Evolutionary conservation across 345 rosid species (phyloP).

Genomic region (Rubroshorea leprosula): DNA sequence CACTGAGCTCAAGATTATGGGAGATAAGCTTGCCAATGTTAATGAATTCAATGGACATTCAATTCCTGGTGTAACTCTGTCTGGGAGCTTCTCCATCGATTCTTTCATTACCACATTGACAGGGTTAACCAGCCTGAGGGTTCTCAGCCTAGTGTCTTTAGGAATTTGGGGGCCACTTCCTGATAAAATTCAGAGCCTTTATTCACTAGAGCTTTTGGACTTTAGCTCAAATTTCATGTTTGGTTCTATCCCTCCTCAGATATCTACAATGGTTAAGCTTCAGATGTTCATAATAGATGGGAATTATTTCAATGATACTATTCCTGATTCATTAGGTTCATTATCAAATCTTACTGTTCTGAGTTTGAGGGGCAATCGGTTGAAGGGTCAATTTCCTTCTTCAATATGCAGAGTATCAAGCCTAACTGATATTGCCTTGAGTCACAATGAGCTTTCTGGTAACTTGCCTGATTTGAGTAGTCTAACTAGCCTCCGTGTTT

Average conservation of each 20-base stretch:
- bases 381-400: slow-evolving; percentile 66
- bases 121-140: slow-evolving; percentile 70
- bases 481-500: slow-evolving; percentile 54
- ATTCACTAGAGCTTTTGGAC: slow-evolving; percentile 73
- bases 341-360: slow-evolving; percentile 56
- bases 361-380: slow-evolving; percentile 59
- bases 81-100: slow-evolving; percentile 65
- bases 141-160: slow-evolving; percentile 71
- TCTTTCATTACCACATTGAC: slow-evolving; percentile 79
- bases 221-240: slow-evolving; percentile 79
- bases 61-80: slow-evolving; percentile 61
- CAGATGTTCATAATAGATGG: slow-evolving; percentile 58
- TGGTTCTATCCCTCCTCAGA: slow-evolving; percentile 62
- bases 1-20: slow-evolving; percentile 79
- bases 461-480: slow-evolving; percentile 68
- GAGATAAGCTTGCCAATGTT: slow-evolving; percentile 57
- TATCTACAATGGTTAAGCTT: slow-evolving; percentile 72
- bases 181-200: slow-evolving; percentile 70
- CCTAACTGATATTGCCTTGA: slow-evolving; percentile 65
- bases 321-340: slow-evolving; percentile 64
- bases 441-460: slow-evolving; percentile 72
- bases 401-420: slow-evolving; percentile 51
- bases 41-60: slow-evolving; percentile 51
- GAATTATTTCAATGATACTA: slow-evolving; percentile 64
- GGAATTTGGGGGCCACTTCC: slow-evolving; percentile 93